These are phyloP conservation scores for Dittrichia graveolens DNA, from an alignment of 129 eudicot species.

Conservation along the genomic window DNA sequence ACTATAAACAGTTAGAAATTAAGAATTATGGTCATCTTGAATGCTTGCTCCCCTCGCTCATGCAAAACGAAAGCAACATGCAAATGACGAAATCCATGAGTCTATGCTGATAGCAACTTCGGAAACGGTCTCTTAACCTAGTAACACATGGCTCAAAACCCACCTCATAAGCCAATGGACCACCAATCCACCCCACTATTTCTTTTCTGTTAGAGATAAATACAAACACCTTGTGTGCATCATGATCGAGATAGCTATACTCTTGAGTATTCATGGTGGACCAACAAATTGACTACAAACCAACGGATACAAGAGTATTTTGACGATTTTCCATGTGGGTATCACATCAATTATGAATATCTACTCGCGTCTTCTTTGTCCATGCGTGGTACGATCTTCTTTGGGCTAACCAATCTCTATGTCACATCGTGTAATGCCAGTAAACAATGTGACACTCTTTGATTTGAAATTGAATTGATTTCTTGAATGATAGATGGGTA, in stretches of 20 bases:
- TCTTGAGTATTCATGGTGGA: background rate
- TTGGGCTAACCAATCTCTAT: constrained; percentile 13
- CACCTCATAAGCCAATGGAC: constrained; percentile 26
- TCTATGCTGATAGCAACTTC: background rate
- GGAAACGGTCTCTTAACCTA: constrained; percentile 14
- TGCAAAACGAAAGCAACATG: background rate
- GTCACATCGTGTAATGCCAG: constrained; percentile 7
- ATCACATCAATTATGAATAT: background rate
- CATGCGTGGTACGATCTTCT: background rate
- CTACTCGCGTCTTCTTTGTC: background rate
- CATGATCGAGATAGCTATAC: constrained; percentile 5
- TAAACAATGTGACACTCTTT: background rate
- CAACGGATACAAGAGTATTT: background rate
- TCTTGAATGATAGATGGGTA: background rate
- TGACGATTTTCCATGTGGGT: constrained; percentile 17
- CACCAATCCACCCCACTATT: constrained; percentile 24
- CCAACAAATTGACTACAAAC: constrained; percentile 16
- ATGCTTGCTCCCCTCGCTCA: background rate
- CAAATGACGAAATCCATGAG: constrained; percentile 23
- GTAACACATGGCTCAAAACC: constrained; percentile 18
- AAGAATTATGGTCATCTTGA: background rate
- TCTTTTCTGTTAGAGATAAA: background rate
- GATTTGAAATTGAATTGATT: constrained; percentile 5
- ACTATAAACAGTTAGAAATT: too few relatives aligned
- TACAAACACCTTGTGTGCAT: constrained; percentile 16